A percentile compares a stretch with the other conserved stretches of the same genome.
Evolutionary conservation across 495 filamentous ascomycete species (phyloP).

Genomic region (Cairneyella variabilis): DNA sequence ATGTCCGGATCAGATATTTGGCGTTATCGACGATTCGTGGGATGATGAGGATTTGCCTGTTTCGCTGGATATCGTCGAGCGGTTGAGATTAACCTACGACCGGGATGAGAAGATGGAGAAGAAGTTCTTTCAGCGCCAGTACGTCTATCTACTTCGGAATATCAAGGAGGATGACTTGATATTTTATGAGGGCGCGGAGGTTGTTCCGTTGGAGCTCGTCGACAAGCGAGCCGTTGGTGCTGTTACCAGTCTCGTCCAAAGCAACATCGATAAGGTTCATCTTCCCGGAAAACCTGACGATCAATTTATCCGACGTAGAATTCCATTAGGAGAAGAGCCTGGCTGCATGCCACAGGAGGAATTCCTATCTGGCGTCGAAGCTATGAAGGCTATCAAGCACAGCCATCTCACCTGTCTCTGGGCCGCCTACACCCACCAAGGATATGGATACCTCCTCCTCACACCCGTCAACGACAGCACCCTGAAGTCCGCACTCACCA

Average conservation of each 20-base stretch:
- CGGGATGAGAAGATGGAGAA: conserved; percentile 61
- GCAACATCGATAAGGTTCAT: conserved; percentile 64
- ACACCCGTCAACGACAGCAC: conserved; percentile 69
- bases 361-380: conserved; percentile 65
- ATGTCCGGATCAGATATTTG: conserved; percentile 80
- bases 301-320: conserved; percentile 66
- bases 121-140: conserved; percentile 79
- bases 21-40: conserved; percentile 78
- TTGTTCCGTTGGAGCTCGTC: conserved; percentile 69
- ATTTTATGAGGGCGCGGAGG: conserved; percentile 71
- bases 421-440: conserved; percentile 73
- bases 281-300: conserved; percentile 55
- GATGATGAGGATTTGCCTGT: conserved; percentile 88
- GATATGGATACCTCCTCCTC: conserved; percentile 71
- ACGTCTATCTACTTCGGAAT: conserved; percentile 70
- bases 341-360: conserved; percentile 59
- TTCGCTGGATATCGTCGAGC: conserved; percentile 63
- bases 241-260: conserved; percentile 41
- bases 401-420: conserved; percentile 78
- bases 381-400: conserved; percentile 62
- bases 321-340: conserved; percentile 56
- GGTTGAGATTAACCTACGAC: conserved; percentile 57
- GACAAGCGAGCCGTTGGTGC: conserved; percentile 52
- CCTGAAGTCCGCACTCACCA: conserved; percentile 73
- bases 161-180: conserved; percentile 67